phyloP scores from a whole-genome alignment of 2,329 filamentous ascomycete species.

The Trichoderma atrobrunneum region DNA sequence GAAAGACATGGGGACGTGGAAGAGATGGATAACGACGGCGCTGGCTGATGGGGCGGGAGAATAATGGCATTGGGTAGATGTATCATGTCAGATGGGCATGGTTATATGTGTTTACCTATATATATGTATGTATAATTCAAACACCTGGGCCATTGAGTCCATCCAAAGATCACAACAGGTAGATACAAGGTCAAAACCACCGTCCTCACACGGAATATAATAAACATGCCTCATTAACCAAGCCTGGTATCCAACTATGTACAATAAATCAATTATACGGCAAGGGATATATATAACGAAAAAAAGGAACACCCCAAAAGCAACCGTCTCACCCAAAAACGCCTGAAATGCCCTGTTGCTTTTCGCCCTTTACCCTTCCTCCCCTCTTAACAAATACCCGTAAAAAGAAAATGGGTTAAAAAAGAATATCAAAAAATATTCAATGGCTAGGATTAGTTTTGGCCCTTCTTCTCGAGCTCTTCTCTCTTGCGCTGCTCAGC shows the following conservation, averaged over 20 bases:
- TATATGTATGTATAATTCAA: not conserved
- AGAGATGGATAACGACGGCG: constrained; percentile 23
- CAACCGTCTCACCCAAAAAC: not conserved
- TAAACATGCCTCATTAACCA: constrained; percentile 11
- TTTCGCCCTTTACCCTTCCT: not conserved
- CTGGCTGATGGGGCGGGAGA: not conserved
- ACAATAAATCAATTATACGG: not conserved
- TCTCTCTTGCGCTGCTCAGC: constrained; percentile 29
- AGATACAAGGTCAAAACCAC: not conserved
- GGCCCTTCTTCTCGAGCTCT: not conserved
- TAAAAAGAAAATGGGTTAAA: not conserved
- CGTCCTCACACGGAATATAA: not conserved
- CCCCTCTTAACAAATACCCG: not conserved
- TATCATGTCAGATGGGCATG: not conserved
- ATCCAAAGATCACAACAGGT: not conserved
- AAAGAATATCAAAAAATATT: not conserved
- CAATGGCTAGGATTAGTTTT: not conserved
- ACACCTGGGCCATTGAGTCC: not conserved
- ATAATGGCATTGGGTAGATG: not conserved
- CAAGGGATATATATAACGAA: not conserved
- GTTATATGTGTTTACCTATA: not conserved
- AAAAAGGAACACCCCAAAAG: not conserved
- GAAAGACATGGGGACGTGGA: constrained; percentile 22
- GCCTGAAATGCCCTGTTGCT: constrained; percentile 3
- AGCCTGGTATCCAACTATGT: constrained; percentile 15